Evolutionary conservation across 768 basidiomycete genomes (phyloP).

Genomic region (Coprinellus aureogranulatus): DNA sequence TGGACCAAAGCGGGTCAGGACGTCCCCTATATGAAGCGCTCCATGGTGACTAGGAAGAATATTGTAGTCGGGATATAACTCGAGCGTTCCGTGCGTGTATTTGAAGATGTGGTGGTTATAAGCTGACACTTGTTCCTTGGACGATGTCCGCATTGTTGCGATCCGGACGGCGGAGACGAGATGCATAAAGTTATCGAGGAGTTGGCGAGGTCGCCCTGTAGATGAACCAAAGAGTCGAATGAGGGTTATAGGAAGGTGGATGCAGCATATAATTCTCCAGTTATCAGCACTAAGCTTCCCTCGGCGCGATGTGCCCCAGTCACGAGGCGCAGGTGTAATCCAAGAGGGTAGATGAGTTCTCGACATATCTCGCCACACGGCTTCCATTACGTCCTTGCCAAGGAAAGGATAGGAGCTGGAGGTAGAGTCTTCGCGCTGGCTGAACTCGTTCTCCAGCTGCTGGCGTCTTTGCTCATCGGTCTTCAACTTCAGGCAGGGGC

Average conservation of each 20-base stretch:
- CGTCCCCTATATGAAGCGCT: slow-evolving; percentile 20
- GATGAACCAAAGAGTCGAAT: slow-evolving; percentile 22
- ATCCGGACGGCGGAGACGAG: slow-evolving; percentile 23
- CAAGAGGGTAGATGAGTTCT: slow-evolving; percentile 27
- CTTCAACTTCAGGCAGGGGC: too few relatives aligned
- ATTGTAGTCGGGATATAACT: slow-evolving; percentile 15
- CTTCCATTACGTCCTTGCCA: slow-evolving; percentile 26
- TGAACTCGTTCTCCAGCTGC: too few relatives aligned
- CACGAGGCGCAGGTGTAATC: slow-evolving; percentile 26
- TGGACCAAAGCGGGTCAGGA: slow-evolving; percentile 21
- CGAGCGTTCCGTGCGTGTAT: slow-evolving; percentile 14
- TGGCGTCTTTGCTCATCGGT: too few relatives aligned
- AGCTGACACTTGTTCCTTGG: slow-evolving; percentile 14
- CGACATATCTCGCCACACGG: slow-evolving; percentile 28
- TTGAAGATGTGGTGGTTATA: slow-evolving; percentile 18
- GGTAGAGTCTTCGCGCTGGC: too few relatives aligned
- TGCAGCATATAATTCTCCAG: slow-evolving; percentile 25
- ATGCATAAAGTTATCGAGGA: slow-evolving; percentile 28
- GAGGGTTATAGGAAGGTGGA: slow-evolving; percentile 28
- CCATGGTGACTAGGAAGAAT: slow-evolving; percentile 22
- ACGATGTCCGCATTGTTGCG: slow-evolving; percentile 18
- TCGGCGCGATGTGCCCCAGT: slow-evolving; percentile 27
- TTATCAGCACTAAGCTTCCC: slow-evolving; percentile 33
- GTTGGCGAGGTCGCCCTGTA: slow-evolving; percentile 13
- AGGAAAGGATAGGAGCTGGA: too few relatives aligned